A percentile compares a stretch with the other conserved stretches of the same genome.
phyloP scores from a whole-genome alignment of 257 asterid species.

The Nicotiana undulata region DNA sequence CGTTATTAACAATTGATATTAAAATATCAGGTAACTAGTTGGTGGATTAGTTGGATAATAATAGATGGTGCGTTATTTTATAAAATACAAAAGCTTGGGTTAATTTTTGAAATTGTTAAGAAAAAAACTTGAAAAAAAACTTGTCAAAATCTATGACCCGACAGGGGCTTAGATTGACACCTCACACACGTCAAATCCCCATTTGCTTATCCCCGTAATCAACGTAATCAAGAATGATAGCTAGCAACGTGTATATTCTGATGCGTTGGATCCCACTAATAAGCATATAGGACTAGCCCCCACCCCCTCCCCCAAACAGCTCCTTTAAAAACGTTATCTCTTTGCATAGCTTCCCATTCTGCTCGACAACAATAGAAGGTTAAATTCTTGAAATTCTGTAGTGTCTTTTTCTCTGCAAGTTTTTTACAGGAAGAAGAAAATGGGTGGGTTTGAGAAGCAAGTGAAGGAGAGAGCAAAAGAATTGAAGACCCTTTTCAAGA shows the following conservation, averaged over 20 bases:
- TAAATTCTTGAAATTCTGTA: not conserved
- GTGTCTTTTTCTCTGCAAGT: not conserved
- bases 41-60: too few relatives aligned
- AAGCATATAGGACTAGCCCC: not conserved
- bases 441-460: constrained; percentile 46
- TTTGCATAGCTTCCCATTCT: not conserved
- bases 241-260: not conserved
- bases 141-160: too few relatives aligned
- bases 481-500: constrained; percentile 32
- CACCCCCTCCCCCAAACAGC: too few relatives aligned
- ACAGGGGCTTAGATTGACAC: not conserved
- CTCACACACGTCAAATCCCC: not conserved
- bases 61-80: too few relatives aligned
- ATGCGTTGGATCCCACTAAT: constrained; percentile 5
- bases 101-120: too few relatives aligned
- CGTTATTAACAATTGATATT: too few relatives aligned
- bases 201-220: not conserved
- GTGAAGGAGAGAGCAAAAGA: constrained; percentile 46
- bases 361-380: not conserved
- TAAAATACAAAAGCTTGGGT: too few relatives aligned
- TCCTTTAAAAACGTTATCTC: not conserved
- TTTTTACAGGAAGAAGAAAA: not conserved
- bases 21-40: too few relatives aligned
- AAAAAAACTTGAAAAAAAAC: too few relatives aligned
- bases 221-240: too few relatives aligned